A percentile compares a stretch with the other conserved stretches of the same genome.
Conservation (phyloP, 1,139 yeast genomes). For the Suhomyces chickasaworum region DNA sequence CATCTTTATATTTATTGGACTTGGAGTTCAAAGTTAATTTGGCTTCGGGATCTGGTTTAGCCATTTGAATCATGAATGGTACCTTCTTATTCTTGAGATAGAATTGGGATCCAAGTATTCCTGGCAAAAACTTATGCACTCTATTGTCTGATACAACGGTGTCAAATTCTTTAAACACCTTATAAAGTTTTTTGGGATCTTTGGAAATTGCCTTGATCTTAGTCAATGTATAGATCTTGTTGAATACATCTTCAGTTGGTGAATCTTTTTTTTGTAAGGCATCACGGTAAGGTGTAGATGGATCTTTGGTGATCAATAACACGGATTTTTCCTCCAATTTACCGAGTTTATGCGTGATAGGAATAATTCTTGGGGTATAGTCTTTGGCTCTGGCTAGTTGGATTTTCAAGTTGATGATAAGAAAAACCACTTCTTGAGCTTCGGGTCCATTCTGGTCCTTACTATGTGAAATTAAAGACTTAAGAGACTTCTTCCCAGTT, state of each 20-base stretch:
- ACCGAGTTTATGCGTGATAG: conserved; percentile 54
- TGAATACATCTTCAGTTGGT: conserved; percentile 60
- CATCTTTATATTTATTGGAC: conserved; percentile 49
- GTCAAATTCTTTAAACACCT: conserved; percentile 61
- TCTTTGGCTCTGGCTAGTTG: conserved; percentile 55
- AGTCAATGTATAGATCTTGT: conserved; percentile 58
- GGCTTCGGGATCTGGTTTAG: conserved; percentile 50
- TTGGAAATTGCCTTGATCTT: conserved; percentile 51
- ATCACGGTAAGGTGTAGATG: conserved; percentile 56
- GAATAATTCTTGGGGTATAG: conserved; percentile 65
- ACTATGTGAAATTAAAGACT: conserved; percentile 38
- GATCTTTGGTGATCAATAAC: conserved; percentile 68
- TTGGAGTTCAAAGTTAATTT: conserved; percentile 31
- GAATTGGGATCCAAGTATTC: conserved; percentile 56
- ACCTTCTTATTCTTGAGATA: conserved; percentile 60
- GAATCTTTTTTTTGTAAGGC: conserved; percentile 49
- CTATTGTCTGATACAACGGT: conserved; percentile 67
- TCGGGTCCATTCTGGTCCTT: conserved; percentile 20
- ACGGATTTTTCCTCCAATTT: conserved; percentile 51
- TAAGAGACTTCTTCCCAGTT: conserved; percentile 35
- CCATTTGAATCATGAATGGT: conserved; percentile 69
- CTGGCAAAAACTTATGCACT: conserved; percentile 59
- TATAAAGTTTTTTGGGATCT: conserved; percentile 46
- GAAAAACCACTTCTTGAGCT: conserved; percentile 40
- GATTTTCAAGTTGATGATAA: conserved; percentile 55